Conservation (phyloP, 2,329 filamentous ascomycete genomes). For the Aspergillus luchuensis region DNA sequence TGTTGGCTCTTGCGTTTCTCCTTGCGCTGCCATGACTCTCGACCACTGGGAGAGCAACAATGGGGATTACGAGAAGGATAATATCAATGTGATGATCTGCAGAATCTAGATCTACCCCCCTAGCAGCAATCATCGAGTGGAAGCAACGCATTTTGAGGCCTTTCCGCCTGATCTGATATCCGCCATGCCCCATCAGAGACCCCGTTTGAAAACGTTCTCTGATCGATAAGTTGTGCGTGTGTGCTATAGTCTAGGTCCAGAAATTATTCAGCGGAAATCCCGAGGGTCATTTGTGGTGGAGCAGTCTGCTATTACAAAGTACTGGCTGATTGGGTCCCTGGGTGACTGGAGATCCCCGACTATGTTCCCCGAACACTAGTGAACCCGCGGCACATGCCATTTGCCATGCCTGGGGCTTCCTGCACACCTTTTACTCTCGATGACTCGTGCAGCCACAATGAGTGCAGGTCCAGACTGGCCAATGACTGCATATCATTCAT, state of each 20-base stretch:
- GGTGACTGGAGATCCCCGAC: neutral
- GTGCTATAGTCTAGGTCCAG: neutral
- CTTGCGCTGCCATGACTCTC: neutral
- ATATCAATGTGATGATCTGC: neutral
- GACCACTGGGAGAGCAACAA: neutral
- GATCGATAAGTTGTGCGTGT: constrained; percentile 6
- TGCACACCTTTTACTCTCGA: neutral
- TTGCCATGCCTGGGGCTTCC: neutral
- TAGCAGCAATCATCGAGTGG: neutral
- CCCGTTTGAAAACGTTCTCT: constrained; percentile 1
- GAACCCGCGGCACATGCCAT: neutral
- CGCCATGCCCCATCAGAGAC: neutral
- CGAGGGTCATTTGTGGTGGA: neutral
- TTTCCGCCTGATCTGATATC: neutral
- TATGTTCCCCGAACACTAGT: constrained; percentile 1
- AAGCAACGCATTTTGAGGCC: neutral
- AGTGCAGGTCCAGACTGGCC: neutral
- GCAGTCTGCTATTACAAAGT: neutral
- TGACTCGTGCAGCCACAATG: neutral
- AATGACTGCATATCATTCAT: neutral
- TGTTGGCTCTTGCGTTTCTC: neutral
- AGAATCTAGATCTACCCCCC: neutral
- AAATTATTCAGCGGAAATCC: neutral
- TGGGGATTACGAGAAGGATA: neutral
- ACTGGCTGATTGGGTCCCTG: neutral